Evolutionary conservation across 1,139 yeast species (phyloP).

Genomic region (Pichia sp.): DNA sequence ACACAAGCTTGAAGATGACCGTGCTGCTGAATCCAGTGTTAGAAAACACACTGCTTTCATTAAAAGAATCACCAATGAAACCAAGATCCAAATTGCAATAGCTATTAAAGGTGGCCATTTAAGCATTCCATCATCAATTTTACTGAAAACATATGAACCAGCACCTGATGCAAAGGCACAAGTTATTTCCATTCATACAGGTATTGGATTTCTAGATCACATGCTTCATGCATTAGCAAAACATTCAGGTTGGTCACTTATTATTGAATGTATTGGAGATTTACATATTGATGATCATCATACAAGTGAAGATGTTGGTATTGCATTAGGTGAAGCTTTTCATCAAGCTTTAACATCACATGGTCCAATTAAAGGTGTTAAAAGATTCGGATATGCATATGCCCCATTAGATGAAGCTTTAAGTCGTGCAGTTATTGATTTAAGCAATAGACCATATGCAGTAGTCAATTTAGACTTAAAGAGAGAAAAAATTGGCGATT

Average conservation of each 20-base stretch:
- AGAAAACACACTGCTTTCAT: slow-evolving; percentile 44
- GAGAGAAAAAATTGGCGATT: slow-evolving; percentile 88
- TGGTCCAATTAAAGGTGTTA: slow-evolving; percentile 85
- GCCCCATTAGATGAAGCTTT: slow-evolving; percentile 97
- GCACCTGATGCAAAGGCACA: slow-evolving; percentile 38
- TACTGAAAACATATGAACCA: slow-evolving; percentile 25
- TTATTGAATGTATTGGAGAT: slow-evolving; percentile 88
- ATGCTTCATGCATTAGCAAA: slow-evolving; percentile 97
- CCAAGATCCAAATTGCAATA: slow-evolving; percentile 81
- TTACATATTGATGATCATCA: slow-evolving; percentile 96
- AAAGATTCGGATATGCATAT: slow-evolving; percentile 88
- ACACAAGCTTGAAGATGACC: slow-evolving; percentile 15
- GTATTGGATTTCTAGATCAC: slow-evolving; percentile 92
- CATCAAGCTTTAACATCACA: slow-evolving; percentile 56
- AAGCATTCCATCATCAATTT: slow-evolving; percentile 50
- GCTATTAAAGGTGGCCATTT: slow-evolving; percentile 80
- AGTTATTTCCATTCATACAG: slow-evolving; percentile 74
- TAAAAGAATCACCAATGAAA: slow-evolving; percentile 80
- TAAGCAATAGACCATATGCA: slow-evolving; percentile 88
- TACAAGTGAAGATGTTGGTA: slow-evolving; percentile 91
- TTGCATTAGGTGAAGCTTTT: slow-evolving; percentile 85
- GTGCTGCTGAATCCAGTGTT: slow-evolving; percentile 5
- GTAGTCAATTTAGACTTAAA: slow-evolving; percentile 83
- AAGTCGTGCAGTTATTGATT: slow-evolving; percentile 88
- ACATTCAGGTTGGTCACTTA: slow-evolving; percentile 92